Evolutionary conservation across 495 filamentous ascomycete genomes (phyloP), one percentile per base, ranked within the genome.

Genomic region (Tuber magnatum): DNA sequence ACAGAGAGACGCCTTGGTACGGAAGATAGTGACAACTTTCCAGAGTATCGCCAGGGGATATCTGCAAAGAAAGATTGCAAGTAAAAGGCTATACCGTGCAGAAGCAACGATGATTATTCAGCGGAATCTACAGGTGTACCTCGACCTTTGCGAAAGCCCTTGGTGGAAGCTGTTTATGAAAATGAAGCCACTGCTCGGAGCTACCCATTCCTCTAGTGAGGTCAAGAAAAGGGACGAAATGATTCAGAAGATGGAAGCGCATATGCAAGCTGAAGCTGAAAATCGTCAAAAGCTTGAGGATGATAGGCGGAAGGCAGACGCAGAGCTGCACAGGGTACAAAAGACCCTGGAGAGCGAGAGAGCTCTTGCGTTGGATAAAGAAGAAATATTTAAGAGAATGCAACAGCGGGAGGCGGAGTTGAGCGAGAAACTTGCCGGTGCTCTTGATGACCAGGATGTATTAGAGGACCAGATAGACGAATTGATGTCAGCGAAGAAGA

Each of bases 91-190:
- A 0, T 98, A 98, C 82, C 91, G 96, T 46, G 92, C 94, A 0
- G 96, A 99, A 80, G 96, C 96, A 1, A 96, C 94, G 7, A 88
- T 93, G 39, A 96, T 99, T 76, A 95, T 99, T 61, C 96, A 97
- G 82, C 88, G 91, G 10, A 99, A 97, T 83, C 93, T 98, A 83
- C 88, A 92, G 41, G 89, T 93, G 5, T 98, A 98, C 80, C 87
- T 94, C 16, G 89, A 96, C 69, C 90, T 99, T 32, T 93, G 91
- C 81, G 88, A 92, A 39, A 97, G 91, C 81, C 95, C 96, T 18
- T 99, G 96, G 96, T 99, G 96, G 96, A 89, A 91, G 70, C 87
- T 99, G 48, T 93, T 97, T 79, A 92, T 94, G n/a, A 89, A 90
- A 77, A 97, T 98, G 94, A 94, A 93, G 82, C 96, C 96, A 68